Evolutionary conservation across 257 asterid species (phyloP), one percentile per base, ranked within the genome.

Genomic region (Forsythia suspensa): DNA sequence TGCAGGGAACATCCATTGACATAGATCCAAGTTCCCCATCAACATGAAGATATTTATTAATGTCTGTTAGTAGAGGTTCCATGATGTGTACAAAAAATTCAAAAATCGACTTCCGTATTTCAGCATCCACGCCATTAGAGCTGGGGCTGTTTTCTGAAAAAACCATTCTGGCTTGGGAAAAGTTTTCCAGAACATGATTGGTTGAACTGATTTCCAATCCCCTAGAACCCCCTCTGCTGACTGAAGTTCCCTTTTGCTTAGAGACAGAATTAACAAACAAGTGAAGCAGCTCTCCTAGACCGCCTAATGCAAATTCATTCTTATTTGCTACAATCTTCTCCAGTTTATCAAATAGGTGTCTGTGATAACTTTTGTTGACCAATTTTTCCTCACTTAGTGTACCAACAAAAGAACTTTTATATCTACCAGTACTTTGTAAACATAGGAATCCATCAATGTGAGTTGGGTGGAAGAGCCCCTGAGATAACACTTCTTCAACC

Each of bases 381-480:
- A 76, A 11, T 71, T 80, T 87, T 73, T 83, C 90, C 76, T 85
- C 94, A 80, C 83, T 85, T 51, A 76, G 34, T 68, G 87, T 72
- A 75, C 70, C 88, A 76, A 87, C 91, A 71, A 85, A 91, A 48
- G 81, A 73, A 73, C 79, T 82, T 86, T 67, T 87, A 81, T 89
- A 93, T 81, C 83, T 89, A 43, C 37, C 78, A 52, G 92, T 77
- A 84, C 92, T 81, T 79, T 89, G 92, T 84, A 88, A 80, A 83
- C 84, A 71, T 69, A 95, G 86, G 88, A 89, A 95, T 3, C 97
- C 97, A 44, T 93, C 95, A 77, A 92, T 85, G 83, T 92, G 98
- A 84, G 85, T 81, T 59, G 97, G 85, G 87, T 95, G 97, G 83
- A 95, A 95, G 81, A 95, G 76, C 37, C 96, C 99, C 82, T 93